Conservation (phyloP, 2,329 filamentous ascomycete species). For the Trichoderma brevicompactum region DNA sequence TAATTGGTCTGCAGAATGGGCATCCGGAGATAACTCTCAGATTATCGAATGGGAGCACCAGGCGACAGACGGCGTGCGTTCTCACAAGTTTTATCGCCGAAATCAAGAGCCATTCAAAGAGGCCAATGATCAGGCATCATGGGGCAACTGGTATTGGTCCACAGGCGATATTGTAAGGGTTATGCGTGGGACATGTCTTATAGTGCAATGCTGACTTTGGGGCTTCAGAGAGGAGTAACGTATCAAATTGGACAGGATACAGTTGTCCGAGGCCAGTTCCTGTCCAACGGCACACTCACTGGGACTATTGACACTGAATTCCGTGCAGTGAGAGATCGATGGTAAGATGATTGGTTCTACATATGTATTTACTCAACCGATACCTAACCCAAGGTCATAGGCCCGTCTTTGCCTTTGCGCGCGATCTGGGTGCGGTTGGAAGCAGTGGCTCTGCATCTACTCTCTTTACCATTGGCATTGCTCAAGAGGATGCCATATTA, state of each 20-base stretch:
- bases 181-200: neutral
- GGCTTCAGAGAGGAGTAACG: constrained; percentile 50
- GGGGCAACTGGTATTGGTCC: constrained; percentile 80
- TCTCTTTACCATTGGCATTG: constrained; percentile 76
- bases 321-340: constrained; percentile 46
- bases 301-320: constrained; percentile 68
- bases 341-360: constrained; percentile 36
- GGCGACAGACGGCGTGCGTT: constrained; percentile 56
- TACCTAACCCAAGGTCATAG: constrained; percentile 40
- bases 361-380: neutral
- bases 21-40: constrained; percentile 62
- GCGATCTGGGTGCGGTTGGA: constrained; percentile 58
- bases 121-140: constrained; percentile 71
- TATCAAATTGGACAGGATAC: constrained; percentile 72
- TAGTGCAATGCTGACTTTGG: neutral
- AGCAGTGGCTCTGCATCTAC: constrained; percentile 45
- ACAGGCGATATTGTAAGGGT: constrained; percentile 54
- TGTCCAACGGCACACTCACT: constrained; percentile 62
- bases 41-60: constrained; percentile 66
- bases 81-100: constrained; percentile 66
- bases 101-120: constrained; percentile 71
- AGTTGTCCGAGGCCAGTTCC: constrained; percentile 69
- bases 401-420: constrained; percentile 80
- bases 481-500: constrained; percentile 76
- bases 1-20: constrained; percentile 62